A percentile compares a stretch with the other conserved stretches of the same genome.
phyloP scores from a whole-genome alignment of 1,284 basidiomycete genomes.

The Ceratobasidium sp. region DNA sequence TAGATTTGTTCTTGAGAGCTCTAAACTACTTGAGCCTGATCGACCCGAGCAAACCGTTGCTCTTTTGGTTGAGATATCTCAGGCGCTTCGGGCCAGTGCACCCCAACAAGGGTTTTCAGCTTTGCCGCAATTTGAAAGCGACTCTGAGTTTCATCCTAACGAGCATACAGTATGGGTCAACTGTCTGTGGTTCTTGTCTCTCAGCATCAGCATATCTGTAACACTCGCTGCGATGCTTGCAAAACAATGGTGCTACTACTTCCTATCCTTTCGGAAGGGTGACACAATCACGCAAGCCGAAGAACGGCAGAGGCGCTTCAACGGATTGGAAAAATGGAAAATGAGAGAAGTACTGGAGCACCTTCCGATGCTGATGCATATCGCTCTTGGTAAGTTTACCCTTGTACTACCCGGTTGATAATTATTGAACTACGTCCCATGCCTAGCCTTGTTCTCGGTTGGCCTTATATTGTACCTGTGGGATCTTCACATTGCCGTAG shows the following conservation, averaged over 20 bases:
- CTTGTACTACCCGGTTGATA: not conserved
- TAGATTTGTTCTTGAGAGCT: constrained; percentile 17
- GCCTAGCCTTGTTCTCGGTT: constrained; percentile 12
- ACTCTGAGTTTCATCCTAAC: not conserved
- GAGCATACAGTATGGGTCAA: constrained; percentile 22
- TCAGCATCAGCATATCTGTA: constrained; percentile 16
- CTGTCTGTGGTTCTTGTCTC: constrained; percentile 14
- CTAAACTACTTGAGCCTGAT: not conserved
- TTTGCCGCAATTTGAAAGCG: not conserved
- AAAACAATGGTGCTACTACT: constrained; percentile 31
- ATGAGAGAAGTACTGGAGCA: constrained; percentile 10
- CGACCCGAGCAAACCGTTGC: not conserved
- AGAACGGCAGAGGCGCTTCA: constrained; percentile 7
- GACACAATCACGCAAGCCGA: constrained; percentile 18
- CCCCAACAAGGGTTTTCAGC: not conserved
- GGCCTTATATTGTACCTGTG: constrained; percentile 19
- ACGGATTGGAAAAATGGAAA: constrained; percentile 14
- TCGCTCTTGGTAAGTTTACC: constrained; percentile 7
- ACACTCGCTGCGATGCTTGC: constrained; percentile 17
- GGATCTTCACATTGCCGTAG: constrained; percentile 5
- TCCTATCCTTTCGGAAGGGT: not conserved
- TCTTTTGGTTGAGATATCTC: not conserved
- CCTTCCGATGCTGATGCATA: constrained; percentile 10
- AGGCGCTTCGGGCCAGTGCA: not conserved
- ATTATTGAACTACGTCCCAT: not conserved